These are phyloP conservation scores for Hyaloscypha bicolor DNA, from an alignment of 495 filamentous ascomycete genomes.

Conservation along the genomic window DNA sequence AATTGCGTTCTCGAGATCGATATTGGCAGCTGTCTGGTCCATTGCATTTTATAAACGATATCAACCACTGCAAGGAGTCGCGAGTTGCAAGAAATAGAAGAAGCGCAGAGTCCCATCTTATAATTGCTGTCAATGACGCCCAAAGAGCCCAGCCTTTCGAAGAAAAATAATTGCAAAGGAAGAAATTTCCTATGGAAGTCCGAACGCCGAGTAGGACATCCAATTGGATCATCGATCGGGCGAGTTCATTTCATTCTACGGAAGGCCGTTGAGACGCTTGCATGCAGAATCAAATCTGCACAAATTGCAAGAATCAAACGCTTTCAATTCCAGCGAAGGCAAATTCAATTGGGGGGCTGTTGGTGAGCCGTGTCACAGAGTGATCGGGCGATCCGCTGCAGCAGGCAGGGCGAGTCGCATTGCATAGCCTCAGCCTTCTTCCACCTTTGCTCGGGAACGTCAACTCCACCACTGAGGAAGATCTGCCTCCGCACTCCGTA, in stretches of 20 bases:
- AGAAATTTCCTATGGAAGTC: no score
- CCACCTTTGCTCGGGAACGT: not conserved
- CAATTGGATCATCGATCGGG: no score
- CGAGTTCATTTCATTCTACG: no score
- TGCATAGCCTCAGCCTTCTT: not conserved
- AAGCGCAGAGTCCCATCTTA: not conserved
- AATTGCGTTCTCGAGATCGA: conserved; percentile 14
- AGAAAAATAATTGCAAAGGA: no score
- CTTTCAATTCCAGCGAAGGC: not conserved
- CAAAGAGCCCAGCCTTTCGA: no score
- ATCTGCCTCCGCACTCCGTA: not conserved
- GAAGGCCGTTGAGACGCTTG: not conserved
- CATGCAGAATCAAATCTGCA: not conserved
- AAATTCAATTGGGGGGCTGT: not conserved
- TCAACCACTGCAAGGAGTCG: not conserved
- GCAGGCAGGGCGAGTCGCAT: not conserved
- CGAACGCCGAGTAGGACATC: no score
- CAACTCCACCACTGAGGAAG: not conserved
- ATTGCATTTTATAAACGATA: not conserved
- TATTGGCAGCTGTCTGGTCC: not conserved
- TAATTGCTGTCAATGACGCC: not conserved
- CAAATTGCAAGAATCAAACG: not conserved
- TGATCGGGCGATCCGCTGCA: not conserved
- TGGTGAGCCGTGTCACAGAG: not conserved
- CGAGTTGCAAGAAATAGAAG: not conserved